phyloP scores from a whole-genome alignment of 129 eudicot species.

The Lactuca saligna region DNA sequence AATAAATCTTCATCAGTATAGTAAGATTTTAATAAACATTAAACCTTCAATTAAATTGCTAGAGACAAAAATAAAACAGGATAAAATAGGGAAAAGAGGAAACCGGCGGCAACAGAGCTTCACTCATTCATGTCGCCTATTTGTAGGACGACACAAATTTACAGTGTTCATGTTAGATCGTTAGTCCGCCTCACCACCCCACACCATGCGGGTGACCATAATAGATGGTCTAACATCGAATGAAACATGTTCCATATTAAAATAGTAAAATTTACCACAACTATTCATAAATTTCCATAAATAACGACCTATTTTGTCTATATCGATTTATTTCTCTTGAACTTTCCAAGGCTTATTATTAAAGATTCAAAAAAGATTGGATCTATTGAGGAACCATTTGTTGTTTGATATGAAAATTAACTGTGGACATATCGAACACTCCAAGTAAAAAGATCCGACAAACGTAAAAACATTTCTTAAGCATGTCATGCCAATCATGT shows the following conservation, averaged over 20 bases:
- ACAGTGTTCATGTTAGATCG: too few species aligned
- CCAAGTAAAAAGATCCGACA: slow-evolving; percentile 11
- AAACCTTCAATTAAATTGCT: too few species aligned
- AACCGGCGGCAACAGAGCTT: too few species aligned
- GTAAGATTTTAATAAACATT: too few species aligned
- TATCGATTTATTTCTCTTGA: slow-evolving; percentile 19
- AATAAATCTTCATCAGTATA: too few species aligned
- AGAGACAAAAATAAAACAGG: too few species aligned
- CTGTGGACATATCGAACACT: slow-evolving; percentile 19
- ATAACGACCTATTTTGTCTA: slow-evolving; percentile 4
- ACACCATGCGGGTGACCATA: too few species aligned
- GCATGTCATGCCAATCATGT: slow-evolving; percentile 9
- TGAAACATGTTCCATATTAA: background rate
- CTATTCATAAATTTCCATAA: background rate
- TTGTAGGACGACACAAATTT: too few species aligned
- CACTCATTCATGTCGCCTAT: too few species aligned
- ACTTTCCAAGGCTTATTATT: slow-evolving; percentile 19
- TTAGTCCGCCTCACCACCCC: too few species aligned
- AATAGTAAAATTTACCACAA: background rate
- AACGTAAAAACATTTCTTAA: slow-evolving; percentile 2
- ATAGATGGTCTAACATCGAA: background rate
- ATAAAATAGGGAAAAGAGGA: too few species aligned
- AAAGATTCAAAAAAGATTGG: slow-evolving; percentile 19
- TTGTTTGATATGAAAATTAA: slow-evolving; percentile 18
- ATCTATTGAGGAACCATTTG: slow-evolving; percentile 20